Conservation (phyloP, 2,329 filamentous ascomycete genomes). For the Davidsoniella virescens region DNA sequence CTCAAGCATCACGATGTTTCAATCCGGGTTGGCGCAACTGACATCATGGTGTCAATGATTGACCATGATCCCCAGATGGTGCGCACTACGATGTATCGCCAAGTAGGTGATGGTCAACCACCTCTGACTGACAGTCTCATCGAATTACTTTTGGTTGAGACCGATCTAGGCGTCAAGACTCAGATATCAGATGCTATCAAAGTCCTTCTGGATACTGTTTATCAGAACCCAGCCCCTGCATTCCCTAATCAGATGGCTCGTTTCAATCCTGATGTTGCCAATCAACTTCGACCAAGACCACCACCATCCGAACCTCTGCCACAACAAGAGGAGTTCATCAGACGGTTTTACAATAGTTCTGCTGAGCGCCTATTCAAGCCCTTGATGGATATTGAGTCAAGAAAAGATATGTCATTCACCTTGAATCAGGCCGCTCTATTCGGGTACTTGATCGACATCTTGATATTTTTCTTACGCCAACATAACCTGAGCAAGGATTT, state of each 20-base stretch:
- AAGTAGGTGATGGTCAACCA: conserved; percentile 71
- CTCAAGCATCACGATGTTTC: conserved; percentile 70
- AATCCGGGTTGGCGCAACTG: conserved; percentile 80
- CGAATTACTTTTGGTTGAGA: conserved; percentile 77
- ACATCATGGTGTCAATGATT: conserved; percentile 84
- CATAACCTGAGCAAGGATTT: conserved; percentile 83
- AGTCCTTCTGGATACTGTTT: conserved; percentile 60
- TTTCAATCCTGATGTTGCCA: conserved; percentile 10
- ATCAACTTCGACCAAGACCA: conserved; percentile 28
- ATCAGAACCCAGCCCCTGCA: conserved; percentile 19
- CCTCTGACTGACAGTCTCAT: conserved; percentile 86
- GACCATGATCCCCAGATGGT: conserved; percentile 95
- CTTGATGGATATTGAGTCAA: conserved; percentile 60
- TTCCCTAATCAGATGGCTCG: conserved; percentile 18
- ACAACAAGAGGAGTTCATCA: conserved; percentile 72
- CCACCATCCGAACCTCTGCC: conserved; percentile 36
- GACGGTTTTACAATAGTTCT: conserved; percentile 77
- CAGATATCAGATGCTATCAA: conserved; percentile 93
- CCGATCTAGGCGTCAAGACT: conserved; percentile 84
- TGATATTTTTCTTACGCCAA: conserved; percentile 85
- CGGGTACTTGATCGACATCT: conserved; percentile 77
- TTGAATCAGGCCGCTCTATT: conserved; percentile 82
- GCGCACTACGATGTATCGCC: conserved; percentile 79
- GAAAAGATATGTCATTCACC: conserved; percentile 51
- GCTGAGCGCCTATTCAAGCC: conserved; percentile 76